Evolutionary conservation across 164 flowering plant genomes (phyloP), one percentile per base, ranked within the genome.

Genomic region (Macadamia integrifolia): DNA sequence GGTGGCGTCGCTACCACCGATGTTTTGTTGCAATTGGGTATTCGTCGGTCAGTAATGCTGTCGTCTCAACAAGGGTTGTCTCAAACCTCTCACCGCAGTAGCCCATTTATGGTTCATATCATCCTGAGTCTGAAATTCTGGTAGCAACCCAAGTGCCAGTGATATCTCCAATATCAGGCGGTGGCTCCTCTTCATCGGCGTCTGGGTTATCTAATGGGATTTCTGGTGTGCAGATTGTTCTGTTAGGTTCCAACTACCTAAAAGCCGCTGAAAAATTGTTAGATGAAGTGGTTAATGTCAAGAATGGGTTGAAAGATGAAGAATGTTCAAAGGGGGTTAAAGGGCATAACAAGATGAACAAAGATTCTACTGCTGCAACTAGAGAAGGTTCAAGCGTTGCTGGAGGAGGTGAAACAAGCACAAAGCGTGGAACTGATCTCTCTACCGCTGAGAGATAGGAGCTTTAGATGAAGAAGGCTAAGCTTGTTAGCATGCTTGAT

Each of bases 381-480:
- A 82, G 78, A 48, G 88, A 83, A 31, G 79, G 75, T n/a, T 67
- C 79, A 0, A 35, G 40, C 3, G 40, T 2, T 2, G 72, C 57
- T 7, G 85, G 74, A 23, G 23, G 23, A 2, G 90, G 79, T 0
- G 88, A 82, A 46, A 55, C 67, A 0, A 69, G 78, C 61, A 76
- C 56, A 11, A 85, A 77, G 60, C 79, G 76, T 0, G 75, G 70
- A 15, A 73, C 83, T 1, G 97, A 95, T 70, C 84, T 91, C 6
- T 67, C 83, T 6, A 86, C 96, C 5, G 89, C 86, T 0, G 94
- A 92, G 78, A 87, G 87, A 66, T 98, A 91, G 61, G 99, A 95
- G 60, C 79, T 95, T 79, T 98, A 92, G 82, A 89, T 91, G 98
- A 95, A 92, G 88, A 95, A 92, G 68, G 99, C 90, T 0, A 95